Percentiles rank a stretch among this genome's conserved stretches.
phyloP scores from a whole-genome alignment of 2,329 filamentous ascomycete genomes.

The Ilyonectria sp. region DNA sequence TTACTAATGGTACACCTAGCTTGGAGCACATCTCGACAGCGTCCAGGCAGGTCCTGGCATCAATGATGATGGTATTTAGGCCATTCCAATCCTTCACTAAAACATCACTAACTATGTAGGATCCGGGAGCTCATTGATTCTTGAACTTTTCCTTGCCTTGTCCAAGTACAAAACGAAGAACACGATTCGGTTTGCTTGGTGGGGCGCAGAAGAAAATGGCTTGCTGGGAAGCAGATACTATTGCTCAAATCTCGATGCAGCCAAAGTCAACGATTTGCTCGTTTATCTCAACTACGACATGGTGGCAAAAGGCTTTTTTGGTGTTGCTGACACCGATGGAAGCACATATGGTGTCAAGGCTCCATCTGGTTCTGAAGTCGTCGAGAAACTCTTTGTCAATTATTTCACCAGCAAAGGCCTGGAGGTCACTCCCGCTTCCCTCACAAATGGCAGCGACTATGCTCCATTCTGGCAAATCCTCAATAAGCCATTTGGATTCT shows the following conservation, averaged over 20 bases:
- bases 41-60: constrained; percentile 42
- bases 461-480: constrained; percentile 49
- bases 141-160: constrained; percentile 39
- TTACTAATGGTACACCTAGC: constrained; percentile 1
- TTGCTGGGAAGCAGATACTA: constrained; percentile 41
- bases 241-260: constrained; percentile 25
- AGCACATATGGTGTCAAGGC: constrained; percentile 45
- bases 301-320: constrained; percentile 43
- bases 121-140: constrained; percentile 37
- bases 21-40: constrained; percentile 39
- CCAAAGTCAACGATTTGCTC: constrained; percentile 40
- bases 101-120: constrained; percentile 15
- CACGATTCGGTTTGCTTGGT: constrained; percentile 44
- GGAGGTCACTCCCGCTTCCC: constrained; percentile 40
- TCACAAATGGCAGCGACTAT: constrained; percentile 55
- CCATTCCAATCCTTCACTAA: fast-evolving
- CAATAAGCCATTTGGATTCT: constrained; percentile 42
- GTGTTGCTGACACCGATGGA: constrained; percentile 45
- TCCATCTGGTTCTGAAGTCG: constrained; percentile 47
- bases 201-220: constrained; percentile 43
- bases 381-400: constrained; percentile 43
- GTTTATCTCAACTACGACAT: constrained; percentile 45
- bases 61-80: constrained; percentile 35
- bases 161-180: constrained; percentile 46
- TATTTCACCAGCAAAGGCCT: constrained; percentile 52